phyloP scores from a whole-genome alignment of 1,139 yeast genomes.

The Taphrina deformans region DNA sequence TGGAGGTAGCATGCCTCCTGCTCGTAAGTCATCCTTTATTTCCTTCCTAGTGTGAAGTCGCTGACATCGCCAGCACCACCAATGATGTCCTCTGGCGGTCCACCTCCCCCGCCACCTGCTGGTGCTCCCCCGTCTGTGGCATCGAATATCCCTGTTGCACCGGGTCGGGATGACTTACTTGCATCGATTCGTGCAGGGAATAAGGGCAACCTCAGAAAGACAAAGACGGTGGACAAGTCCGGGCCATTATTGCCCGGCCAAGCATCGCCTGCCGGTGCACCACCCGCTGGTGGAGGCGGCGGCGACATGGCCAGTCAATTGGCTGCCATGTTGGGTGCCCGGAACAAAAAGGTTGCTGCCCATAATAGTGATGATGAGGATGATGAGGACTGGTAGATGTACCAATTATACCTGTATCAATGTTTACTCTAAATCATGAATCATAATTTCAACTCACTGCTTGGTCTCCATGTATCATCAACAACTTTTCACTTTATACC shows the following conservation, averaged over 20 bases:
- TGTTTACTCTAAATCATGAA: not conserved
- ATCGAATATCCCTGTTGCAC: slow-evolving; percentile 45
- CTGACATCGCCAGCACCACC: slow-evolving; percentile 2
- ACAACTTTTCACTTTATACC: too few species aligned
- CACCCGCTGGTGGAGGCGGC: slow-evolving; percentile 19
- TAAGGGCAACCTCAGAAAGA: slow-evolving; percentile 64
- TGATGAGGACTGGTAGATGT: slow-evolving; percentile 28
- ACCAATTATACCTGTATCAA: not conserved
- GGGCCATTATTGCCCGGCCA: slow-evolving; percentile 21
- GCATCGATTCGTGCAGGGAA: slow-evolving; percentile 87
- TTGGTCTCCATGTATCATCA: too few species aligned
- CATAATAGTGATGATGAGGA: slow-evolving; percentile 26
- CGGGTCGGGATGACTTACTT: slow-evolving; percentile 73
- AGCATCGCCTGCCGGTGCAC: slow-evolving; percentile 8
- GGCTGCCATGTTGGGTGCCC: slow-evolving; percentile 25
- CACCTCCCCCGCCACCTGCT: slow-evolving; percentile 38
- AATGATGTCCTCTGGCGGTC: not conserved
- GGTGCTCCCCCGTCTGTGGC: slow-evolving; percentile 46
- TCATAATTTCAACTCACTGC: not conserved
- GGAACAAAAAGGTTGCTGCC: slow-evolving; percentile 31
- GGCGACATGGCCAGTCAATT: slow-evolving; percentile 30
- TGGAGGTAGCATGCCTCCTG: slow-evolving; percentile 6
- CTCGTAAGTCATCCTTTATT: not conserved
- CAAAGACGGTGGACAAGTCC: slow-evolving; percentile 66
- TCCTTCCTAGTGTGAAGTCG: not conserved